These are phyloP conservation scores for Nephelium lappaceum DNA, from an alignment of 345 rosid species.

Conservation along the genomic window DNA sequence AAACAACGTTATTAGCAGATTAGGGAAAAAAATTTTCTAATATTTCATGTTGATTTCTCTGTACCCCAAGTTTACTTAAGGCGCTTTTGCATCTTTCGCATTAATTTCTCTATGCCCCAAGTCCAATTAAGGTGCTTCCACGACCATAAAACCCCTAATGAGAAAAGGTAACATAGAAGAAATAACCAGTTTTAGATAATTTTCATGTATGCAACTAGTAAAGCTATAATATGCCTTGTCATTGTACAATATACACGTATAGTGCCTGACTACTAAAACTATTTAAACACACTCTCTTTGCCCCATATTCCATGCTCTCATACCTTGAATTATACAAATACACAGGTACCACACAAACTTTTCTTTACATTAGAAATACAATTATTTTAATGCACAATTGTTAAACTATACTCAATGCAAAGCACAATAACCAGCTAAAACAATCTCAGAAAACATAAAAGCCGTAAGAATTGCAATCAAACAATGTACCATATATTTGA, in stretches of 20 bases:
- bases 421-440: not conserved
- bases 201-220: too few relatives aligned
- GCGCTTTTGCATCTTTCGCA: not conserved
- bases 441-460: not conserved
- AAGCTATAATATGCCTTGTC: not conserved
- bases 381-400: not conserved
- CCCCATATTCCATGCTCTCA: not conserved
- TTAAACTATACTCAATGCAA: not conserved
- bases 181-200: not conserved
- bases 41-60: not conserved
- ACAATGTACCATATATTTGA: constrained; percentile 63
- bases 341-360: not conserved
- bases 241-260: not conserved
- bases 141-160: not conserved
- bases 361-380: not conserved
- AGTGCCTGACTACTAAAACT: not conserved
- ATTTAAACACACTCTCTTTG: not conserved
- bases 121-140: not conserved
- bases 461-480: not conserved
- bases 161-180: not conserved
- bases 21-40: not conserved
- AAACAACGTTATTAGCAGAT: not conserved
- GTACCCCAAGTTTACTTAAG: not conserved
- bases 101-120: not conserved
- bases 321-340: not conserved